Percentiles rank a stretch among this genome's conserved stretches.
Conservation (phyloP, 306 rosid species). For the Canavalia gladiata region DNA sequence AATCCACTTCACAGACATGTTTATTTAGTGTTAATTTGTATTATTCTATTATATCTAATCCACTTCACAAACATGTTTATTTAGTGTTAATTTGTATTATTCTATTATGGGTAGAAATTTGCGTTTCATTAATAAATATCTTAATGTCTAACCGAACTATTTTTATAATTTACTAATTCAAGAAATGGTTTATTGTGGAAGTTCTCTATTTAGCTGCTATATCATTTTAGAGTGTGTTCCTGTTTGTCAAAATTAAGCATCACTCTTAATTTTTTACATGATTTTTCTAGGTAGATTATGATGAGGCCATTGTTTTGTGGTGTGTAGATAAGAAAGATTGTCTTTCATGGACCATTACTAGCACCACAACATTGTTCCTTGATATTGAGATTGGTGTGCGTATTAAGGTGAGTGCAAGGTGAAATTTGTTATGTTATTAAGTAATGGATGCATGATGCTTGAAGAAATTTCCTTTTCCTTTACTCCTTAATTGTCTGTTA, state of each 20-base stretch:
- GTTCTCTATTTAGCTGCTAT: slow-evolving; percentile 40
- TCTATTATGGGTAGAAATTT: neutral
- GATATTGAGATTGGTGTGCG: slow-evolving; percentile 98
- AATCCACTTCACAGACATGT: slow-evolving; percentile 19
- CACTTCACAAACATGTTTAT: too few species aligned
- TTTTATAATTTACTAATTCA: slow-evolving; percentile 35
- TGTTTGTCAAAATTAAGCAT: slow-evolving; percentile 33
- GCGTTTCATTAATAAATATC: slow-evolving; percentile 21
- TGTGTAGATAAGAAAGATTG: slow-evolving; percentile 90
- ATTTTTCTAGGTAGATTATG: slow-evolving; percentile 84
- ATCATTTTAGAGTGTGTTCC: slow-evolving; percentile 37
- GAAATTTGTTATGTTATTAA: slow-evolving; percentile 40
- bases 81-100: slow-evolving; percentile 14
- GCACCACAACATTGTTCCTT: slow-evolving; percentile 80
- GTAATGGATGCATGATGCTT: slow-evolving; percentile 32
- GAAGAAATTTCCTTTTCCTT: neutral
- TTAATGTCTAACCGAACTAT: slow-evolving; percentile 20
- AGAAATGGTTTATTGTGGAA: slow-evolving; percentile 29
- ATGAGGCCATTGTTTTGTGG: slow-evolving; percentile 93
- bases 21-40: neutral
- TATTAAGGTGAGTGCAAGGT: slow-evolving; percentile 78
- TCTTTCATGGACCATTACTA: slow-evolving; percentile 92
- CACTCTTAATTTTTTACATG: slow-evolving; percentile 39
- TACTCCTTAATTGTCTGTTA: slow-evolving; percentile 2
- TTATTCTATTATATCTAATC: too few species aligned